phyloP scores from a whole-genome alignment of 768 basidiomycete species.

The Austroboletus eburneus region DNA sequence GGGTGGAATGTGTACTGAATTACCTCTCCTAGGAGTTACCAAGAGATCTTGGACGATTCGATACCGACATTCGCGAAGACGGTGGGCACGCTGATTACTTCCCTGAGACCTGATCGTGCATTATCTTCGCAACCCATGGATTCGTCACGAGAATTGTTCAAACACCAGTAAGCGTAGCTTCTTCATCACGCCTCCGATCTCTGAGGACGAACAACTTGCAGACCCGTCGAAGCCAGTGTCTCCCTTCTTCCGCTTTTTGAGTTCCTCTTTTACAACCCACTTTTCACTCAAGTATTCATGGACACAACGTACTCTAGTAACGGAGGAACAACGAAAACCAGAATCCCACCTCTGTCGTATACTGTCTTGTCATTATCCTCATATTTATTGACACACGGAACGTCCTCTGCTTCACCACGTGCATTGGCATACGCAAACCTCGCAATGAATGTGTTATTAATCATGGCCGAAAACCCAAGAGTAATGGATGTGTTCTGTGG shows the following conservation, averaged over 20 bases:
- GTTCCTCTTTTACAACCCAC: conserved; percentile 47
- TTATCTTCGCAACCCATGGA: conserved; percentile 44
- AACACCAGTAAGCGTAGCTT: conserved; percentile 43
- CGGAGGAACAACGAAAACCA: conserved; percentile 18
- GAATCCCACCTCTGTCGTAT: conserved; percentile 37
- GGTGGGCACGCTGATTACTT: conserved; percentile 48
- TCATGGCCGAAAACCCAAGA: conserved; percentile 45
- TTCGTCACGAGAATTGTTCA: conserved; percentile 51
- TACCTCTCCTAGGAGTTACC: conserved; percentile 45
- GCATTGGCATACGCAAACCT: conserved; percentile 61
- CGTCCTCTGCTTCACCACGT: conserved; percentile 53
- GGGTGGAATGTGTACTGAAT: background rate
- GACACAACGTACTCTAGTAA: conserved; percentile 31
- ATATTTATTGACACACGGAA: conserved; percentile 64
- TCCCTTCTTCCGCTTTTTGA: conserved; percentile 60
- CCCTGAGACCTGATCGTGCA: conserved; percentile 52
- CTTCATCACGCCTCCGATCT: background rate
- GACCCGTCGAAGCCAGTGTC: conserved; percentile 60
- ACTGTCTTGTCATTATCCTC: conserved; percentile 57
- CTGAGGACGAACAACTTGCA: conserved; percentile 23
- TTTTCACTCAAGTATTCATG: conserved; percentile 47
- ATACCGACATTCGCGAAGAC: conserved; percentile 47
- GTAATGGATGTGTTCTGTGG: conserved; percentile 45
- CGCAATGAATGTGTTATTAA: conserved; percentile 48
- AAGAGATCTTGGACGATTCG: conserved; percentile 49